Evolutionary conservation across 139 green algal species (phyloP).

Genomic region (Astrephomene gubernaculifera): DNA sequence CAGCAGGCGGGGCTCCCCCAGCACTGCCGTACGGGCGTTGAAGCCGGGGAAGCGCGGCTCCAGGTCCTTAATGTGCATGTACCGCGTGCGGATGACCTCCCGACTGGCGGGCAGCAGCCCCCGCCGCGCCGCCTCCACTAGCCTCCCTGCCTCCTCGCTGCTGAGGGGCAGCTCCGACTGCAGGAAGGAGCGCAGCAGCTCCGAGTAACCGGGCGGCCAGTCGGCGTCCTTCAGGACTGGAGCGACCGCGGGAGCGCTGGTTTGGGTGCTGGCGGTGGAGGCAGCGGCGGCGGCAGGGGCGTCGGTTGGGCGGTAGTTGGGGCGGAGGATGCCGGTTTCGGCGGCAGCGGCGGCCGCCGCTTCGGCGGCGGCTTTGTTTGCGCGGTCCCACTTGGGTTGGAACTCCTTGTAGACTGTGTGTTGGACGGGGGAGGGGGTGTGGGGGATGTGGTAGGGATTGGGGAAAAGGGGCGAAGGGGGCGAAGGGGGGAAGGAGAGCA

Average conservation of each 20-base stretch:
- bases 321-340: too few relatives aligned
- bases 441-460: too few relatives aligned
- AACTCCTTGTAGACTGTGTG: constrained; percentile 24
- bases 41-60: constrained; percentile 43
- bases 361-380: background rate
- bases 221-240: background rate
- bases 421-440: too few relatives aligned
- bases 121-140: constrained; percentile 25
- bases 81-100: constrained; percentile 22
- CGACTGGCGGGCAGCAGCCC: constrained; percentile 19
- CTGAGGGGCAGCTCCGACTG: background rate
- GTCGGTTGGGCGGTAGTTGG: background rate
- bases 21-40: background rate
- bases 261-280: background rate
- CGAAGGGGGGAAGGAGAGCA: too few relatives aligned
- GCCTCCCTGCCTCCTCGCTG: background rate
- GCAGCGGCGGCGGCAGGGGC: background rate
- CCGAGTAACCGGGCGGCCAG: constrained; percentile 27
- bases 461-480: too few relatives aligned
- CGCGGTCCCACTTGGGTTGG: constrained; percentile 8
- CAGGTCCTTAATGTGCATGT: constrained; percentile 31
- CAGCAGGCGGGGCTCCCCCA: constrained; percentile 33
- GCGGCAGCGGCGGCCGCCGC: background rate
- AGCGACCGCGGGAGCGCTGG: background rate
- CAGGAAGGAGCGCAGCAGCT: background rate